Evolutionary conservation across 306 rosid species (phyloP), one percentile per base, ranked within the genome.

Genomic region (Pterocarpus santalinus): DNA sequence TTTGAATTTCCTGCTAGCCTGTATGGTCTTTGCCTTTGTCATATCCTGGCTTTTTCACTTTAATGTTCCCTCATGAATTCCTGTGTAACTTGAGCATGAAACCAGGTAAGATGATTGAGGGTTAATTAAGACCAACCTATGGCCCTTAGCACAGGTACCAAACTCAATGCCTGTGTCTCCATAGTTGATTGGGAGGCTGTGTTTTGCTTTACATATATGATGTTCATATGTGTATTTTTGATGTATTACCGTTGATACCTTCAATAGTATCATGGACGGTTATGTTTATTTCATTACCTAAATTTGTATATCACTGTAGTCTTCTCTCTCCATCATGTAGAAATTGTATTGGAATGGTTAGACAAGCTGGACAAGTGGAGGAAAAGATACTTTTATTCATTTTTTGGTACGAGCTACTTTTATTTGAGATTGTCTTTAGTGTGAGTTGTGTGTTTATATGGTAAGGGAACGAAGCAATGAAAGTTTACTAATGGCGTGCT

Each of bases 11-110:
- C 84, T 92, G 67, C 93, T 92, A 44, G 98, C 98, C 3, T 90
- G 93, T 81, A 92, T 94, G 96, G 97, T 94, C 3, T 94, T 94
- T 69, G 97, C 98, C 47, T 94, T 94, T 64, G 93, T 92, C 72
- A 94, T 92, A 76, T 94, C 98, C 4, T 94, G 98, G 98, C 93
- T 94, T 74, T 94, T 90, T 75, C 97, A 94, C 88, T 94, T 94
- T 80, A 94, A 94, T 83, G 94, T 91, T 30, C 98, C 96, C 85
- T 92, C 97, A 51, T 94, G 83, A 87, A 79, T 75, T 72, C 81
- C 72, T 82, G 46, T 83, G 62, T 38, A 49, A 56, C 81, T 30
- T 82, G 51, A 53, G 35, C 66, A 69, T 64, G 69, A 81, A 81
- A 34, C 84, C 81, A 68, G 85, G 62, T 77, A 49, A 69, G 72